Percentiles rank a stretch among this genome's conserved stretches.
Conservation (phyloP, 768 basidiomycete genomes). For the Boletus tylopilopsis region DNA sequence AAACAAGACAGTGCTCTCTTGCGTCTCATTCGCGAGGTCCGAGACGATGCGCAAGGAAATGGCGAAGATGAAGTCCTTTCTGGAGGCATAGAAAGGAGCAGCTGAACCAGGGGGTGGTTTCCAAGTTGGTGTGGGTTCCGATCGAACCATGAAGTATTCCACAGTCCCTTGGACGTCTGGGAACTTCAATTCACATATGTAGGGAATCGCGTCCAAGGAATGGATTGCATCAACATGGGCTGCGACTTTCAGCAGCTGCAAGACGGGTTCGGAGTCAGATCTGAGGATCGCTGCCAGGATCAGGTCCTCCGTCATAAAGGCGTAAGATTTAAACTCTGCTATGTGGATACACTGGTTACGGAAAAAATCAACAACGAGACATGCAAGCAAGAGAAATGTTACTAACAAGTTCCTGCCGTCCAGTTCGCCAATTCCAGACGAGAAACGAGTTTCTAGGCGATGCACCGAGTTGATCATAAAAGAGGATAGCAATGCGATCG, state of each 20-base stretch:
- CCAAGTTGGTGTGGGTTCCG: constrained; percentile 33
- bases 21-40: not conserved
- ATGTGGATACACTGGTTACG: constrained; percentile 17
- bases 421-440: constrained; percentile 36
- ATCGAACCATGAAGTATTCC: constrained; percentile 28
- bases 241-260: constrained; percentile 21
- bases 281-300: constrained; percentile 20
- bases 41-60: constrained; percentile 20
- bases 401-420: constrained; percentile 28
- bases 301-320: constrained; percentile 32
- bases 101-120: constrained; percentile 4
- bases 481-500: constrained; percentile 28
- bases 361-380: constrained; percentile 2
- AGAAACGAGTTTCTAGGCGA: constrained; percentile 15
- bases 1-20: constrained; percentile 24
- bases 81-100: constrained; percentile 23
- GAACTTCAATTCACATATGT: constrained; percentile 25
- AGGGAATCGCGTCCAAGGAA: constrained; percentile 14
- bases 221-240: not conserved
- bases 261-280: constrained; percentile 1
- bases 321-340: constrained; percentile 29
- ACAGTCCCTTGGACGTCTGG: constrained; percentile 17
- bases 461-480: constrained; percentile 8
- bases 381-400: not conserved
- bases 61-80: constrained; percentile 31